Base-by-base conservation (phyloP, 2,329 filamentous ascomycete genomes). In the Aschersonia sp. region DNA sequence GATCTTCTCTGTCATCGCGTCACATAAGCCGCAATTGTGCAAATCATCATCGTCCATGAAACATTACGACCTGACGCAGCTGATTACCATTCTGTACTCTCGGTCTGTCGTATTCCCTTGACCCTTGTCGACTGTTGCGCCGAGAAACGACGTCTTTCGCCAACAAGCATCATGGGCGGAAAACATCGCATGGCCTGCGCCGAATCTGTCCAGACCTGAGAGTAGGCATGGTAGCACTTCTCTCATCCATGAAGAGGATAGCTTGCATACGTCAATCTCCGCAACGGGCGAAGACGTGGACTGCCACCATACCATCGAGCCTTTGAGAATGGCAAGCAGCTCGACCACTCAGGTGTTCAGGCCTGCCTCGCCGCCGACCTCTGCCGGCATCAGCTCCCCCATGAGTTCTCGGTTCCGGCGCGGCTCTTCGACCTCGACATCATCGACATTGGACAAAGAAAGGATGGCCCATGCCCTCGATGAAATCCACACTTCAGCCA, bases 401-500 rank as follows among this genome's bases (percentile, higher is more conserved):
- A 12, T 46, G 55, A n/a, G 55, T 32, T 11, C 40, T 49, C 30
- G 46, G 50, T 51, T 64, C 65, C 64, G 66, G 14, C 64, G 66
- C 48, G 62, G 63, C 50, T 68, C 67, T 32, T 57, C 67, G 50
- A 60, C 60, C 50, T 69, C 69, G 6, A 59, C 68, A 49, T 67
- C 69, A 37, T 65, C 64, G 35, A 57, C 58, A 33, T 52, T 63
- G 50, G 84, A 89, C 61, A 84, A 79, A 59, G 84, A 87, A 52
- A 81, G 85, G 49, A 72, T 90, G 39, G 79, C 85, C 35, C 78
- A 87, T 52, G 78, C 83, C 14, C 78, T 96, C 51, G 85, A 94
- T 64, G 82, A 86, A 57, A 95, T 96, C 55, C 90, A 96, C 64
- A 87, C 73, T 46, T 81, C 85, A 5, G 88, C 89, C n/a, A 94